phyloP scores from a whole-genome alignment of 495 filamentous ascomycete genomes.

The Podospora tetraspora region DNA sequence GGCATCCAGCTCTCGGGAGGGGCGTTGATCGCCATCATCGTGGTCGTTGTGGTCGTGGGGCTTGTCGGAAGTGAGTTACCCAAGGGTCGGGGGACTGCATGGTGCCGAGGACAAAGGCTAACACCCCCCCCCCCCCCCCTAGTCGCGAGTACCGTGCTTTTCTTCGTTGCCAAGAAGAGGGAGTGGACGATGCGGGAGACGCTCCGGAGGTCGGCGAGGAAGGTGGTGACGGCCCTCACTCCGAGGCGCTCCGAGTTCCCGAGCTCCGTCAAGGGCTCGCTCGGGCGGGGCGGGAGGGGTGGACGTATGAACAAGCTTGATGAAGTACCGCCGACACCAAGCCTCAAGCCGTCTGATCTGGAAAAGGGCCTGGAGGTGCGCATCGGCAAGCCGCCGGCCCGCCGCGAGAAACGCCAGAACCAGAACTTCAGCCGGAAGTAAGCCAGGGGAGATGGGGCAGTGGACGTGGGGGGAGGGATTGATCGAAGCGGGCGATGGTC shows the following conservation, averaged over 20 bases:
- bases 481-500: not conserved
- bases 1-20: constrained; percentile 51
- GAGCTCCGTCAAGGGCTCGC: constrained; percentile 42
- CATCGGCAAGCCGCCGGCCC: constrained; percentile 17
- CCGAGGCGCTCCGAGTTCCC: constrained; percentile 52
- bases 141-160: constrained; percentile 48
- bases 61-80: constrained; percentile 50
- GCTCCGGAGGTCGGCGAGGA: constrained; percentile 48
- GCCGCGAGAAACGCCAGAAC: constrained; percentile 35
- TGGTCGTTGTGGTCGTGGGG: constrained; percentile 53
- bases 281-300: constrained; percentile 20
- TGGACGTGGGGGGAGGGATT: not conserved
- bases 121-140: too few species aligned
- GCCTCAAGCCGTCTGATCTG: constrained; percentile 40
- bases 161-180: constrained; percentile 52
- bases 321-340: constrained; percentile 49
- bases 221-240: constrained; percentile 49
- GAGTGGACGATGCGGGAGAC: constrained; percentile 52
- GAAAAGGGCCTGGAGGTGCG: constrained; percentile 40
- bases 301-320: constrained; percentile 39
- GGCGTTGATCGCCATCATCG: constrained; percentile 56
- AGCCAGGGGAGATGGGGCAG: not conserved
- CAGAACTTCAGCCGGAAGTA: constrained; percentile 33
- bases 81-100: not conserved
- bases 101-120: not conserved